Base-by-base conservation (phyloP, 331 rosid genomes). In the Quercus phellos region DNA sequence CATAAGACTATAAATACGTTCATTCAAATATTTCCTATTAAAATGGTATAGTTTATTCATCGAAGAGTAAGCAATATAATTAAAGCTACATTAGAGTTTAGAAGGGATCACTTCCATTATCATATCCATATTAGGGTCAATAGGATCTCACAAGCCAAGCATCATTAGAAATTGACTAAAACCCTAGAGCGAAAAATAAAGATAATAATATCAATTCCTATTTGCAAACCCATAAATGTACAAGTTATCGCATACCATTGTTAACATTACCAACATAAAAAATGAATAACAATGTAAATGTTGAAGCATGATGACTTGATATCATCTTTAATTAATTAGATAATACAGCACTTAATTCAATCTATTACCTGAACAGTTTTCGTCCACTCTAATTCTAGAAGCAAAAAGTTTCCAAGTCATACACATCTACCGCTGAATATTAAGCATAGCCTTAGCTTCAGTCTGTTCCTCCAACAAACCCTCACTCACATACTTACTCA, bases 361-460 rank as follows among this genome's bases (percentile, higher is more conserved):
- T 32, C 17, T 29, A n/a, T 66, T 32, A 66, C 51, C 71, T 64
- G 10, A 64, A 64, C 32, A 3, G 19, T 64, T 21, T 64, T 64
- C 12, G 6, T 30, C 70, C 21, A 18, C 43, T 16, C 2, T 38
- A 18, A 30, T 30, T 32, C 9, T 14, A 16, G 12, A 64, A 17
- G 70, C 70, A 64, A 50, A 24, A 22, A 51, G 34, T 70, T 42
- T 38, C 46, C 60, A 2, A 71, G 21, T n/a, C 75, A 26, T 42
- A 51, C 6, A 5, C 35, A 12, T 51, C 82, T 84, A 88, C 13
- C 79, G 85, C 22, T 84, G 89, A 79, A 92, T 92, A 79, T 94
- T 92, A 54, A 94, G 99, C 99, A 94, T 88, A 76, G 88, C 71
- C 75, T 90, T 94, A 19, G 95, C 99, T 79, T 94, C 98, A 71